Conservation (phyloP, 2,329 filamentous ascomycete genomes). For the Pseudocercospora fijiensis region DNA sequence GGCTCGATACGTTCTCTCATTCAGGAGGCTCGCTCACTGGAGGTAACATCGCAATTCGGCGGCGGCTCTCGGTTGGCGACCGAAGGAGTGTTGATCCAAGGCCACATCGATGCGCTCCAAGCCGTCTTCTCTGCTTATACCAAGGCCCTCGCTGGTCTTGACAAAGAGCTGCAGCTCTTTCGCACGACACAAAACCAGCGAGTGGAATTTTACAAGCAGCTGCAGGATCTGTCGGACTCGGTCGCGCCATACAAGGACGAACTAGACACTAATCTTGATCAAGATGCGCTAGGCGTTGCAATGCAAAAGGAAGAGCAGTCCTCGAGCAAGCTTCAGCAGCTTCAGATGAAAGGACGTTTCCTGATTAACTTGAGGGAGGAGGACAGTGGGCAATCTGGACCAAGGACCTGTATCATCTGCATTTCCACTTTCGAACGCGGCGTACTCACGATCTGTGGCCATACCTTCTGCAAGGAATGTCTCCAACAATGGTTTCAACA, state of each 20-base stretch:
- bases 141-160: conserved; percentile 53
- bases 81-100: conserved; percentile 65
- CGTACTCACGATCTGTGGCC: conserved; percentile 81
- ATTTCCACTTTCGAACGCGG: conserved; percentile 73
- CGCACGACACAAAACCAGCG: conserved; percentile 78
- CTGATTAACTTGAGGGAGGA: conserved; percentile 62
- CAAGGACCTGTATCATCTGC: conserved; percentile 81
- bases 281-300: conserved; percentile 46
- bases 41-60: conserved; percentile 60
- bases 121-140: conserved; percentile 53
- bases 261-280: conserved; percentile 57
- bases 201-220: conserved; percentile 83
- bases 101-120: conserved; percentile 62
- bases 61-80: conserved; percentile 56
- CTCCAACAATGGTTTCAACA: conserved; percentile 74
- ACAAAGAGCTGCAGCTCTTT: conserved; percentile 74
- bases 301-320: conserved; percentile 52
- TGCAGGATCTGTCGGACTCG: conserved; percentile 87
- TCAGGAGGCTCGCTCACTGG: conserved; percentile 65
- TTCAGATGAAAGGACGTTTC: conserved; percentile 75
- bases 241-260: conserved; percentile 72
- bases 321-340: conserved; percentile 59
- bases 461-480: conserved; percentile 89
- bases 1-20: conserved; percentile 70
- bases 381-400: conserved; percentile 54